Percentiles rank a stretch among this genome's conserved stretches.
Conservation (phyloP, 2,329 filamentous ascomycete species). For the Diaporthe sp. region DNA sequence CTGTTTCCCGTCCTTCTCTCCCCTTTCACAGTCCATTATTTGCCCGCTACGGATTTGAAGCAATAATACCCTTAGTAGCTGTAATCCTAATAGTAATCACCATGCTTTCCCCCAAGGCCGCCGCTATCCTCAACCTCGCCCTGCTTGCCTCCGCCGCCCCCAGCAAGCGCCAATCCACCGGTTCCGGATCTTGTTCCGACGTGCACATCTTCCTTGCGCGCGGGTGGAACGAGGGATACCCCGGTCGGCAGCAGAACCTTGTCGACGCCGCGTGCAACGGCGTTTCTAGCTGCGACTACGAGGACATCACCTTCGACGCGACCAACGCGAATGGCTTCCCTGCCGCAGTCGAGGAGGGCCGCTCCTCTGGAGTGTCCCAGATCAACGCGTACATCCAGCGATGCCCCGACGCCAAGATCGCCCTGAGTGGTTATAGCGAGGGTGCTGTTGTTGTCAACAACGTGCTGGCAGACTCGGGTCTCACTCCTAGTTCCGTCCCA, state of each 20-base stretch:
- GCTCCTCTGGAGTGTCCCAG: slow-evolving; percentile 7
- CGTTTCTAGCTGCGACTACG: slow-evolving; percentile 26
- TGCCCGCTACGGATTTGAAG: not conserved
- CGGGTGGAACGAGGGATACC: slow-evolving; percentile 37
- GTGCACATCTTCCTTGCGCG: slow-evolving; percentile 39
- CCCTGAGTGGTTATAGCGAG: slow-evolving; percentile 24
- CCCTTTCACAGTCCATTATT: not conserved
- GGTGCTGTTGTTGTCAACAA: slow-evolving; percentile 16
- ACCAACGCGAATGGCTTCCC: slow-evolving; percentile 1
- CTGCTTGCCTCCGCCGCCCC: slow-evolving; percentile 16
- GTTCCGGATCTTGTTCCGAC: slow-evolving; percentile 30
- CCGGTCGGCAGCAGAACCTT: slow-evolving; percentile 32
- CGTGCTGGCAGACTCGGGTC: slow-evolving; percentile 6
- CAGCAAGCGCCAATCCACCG: slow-evolving; percentile 44
- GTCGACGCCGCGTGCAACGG: slow-evolving; percentile 39
- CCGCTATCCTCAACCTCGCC: slow-evolving; percentile 7
- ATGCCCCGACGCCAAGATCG: slow-evolving; percentile 23
- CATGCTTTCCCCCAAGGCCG: slow-evolving; percentile 16
- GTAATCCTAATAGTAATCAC: slow-evolving; percentile 24
- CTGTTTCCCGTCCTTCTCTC: not conserved
- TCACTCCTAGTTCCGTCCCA: slow-evolving; percentile 11
- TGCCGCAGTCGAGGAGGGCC: slow-evolving; percentile 12
- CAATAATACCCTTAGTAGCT: not conserved
- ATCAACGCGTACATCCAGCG: slow-evolving; percentile 15
- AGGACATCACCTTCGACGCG: slow-evolving; percentile 31